Conservation (phyloP, 169 alveolate genomes). For the Sarcocystis neurona region DNA sequence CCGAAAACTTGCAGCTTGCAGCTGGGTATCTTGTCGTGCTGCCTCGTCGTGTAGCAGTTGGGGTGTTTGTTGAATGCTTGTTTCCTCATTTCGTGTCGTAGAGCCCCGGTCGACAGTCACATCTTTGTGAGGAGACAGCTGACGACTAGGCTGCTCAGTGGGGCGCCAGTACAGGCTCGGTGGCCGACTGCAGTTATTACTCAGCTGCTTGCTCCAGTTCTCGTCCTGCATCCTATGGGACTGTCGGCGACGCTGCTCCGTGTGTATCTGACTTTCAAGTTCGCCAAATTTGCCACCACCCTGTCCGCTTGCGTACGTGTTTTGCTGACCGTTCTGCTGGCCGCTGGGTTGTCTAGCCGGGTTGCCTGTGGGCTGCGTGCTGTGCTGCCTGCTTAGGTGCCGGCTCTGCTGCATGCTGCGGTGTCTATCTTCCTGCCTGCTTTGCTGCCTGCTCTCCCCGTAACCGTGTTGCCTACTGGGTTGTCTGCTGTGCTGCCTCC, state of each 20-base stretch:
- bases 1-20: too few species aligned
- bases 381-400: background rate
- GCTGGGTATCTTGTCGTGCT: too few species aligned
- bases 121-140: too few species aligned
- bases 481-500: background rate
- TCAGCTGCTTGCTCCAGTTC: too few species aligned
- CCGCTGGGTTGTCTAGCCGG: background rate
- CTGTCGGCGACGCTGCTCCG: background rate
- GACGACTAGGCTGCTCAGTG: too few species aligned
- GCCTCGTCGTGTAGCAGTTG: too few species aligned
- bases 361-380: background rate
- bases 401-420: background rate
- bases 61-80: too few species aligned
- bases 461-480: background rate
- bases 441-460: background rate
- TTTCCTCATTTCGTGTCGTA: too few species aligned
- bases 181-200: too few species aligned
- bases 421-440: background rate
- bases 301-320: background rate
- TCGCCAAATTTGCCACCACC: background rate
- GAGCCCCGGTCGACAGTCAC: too few species aligned
- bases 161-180: too few species aligned
- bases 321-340: background rate
- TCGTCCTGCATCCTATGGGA: background rate
- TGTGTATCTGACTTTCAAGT: background rate